Conservation (phyloP, 139 green algal species). For the Haematococcus sp. region DNA sequence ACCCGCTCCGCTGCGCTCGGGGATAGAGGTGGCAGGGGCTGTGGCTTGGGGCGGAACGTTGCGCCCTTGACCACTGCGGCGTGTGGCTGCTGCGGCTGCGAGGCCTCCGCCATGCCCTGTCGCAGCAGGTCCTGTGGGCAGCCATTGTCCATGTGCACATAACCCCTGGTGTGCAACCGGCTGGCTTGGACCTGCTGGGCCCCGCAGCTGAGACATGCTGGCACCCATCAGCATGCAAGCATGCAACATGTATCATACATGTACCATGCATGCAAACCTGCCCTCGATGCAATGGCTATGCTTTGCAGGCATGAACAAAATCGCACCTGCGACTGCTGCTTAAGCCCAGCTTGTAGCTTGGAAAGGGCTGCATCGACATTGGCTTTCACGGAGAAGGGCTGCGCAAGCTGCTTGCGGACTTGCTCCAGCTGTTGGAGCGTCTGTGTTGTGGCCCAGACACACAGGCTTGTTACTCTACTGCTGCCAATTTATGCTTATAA, state of each 20-base stretch:
- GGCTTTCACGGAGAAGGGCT: conserved; percentile 28
- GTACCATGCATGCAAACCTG: neutral
- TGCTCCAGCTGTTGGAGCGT: conserved; percentile 38
- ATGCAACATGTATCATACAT: neutral
- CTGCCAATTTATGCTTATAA: no score
- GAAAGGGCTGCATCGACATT: conserved; percentile 27
- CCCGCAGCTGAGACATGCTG: neutral
- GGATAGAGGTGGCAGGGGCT: conserved; percentile 5
- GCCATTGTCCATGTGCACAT: neutral
- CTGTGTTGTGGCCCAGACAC: conserved; percentile 9
- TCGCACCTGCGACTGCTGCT: conserved; percentile 26
- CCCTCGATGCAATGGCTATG: no score
- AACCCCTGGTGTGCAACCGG: conserved; percentile 1
- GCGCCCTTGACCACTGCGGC: no score
- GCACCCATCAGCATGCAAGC: neutral
- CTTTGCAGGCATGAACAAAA: no score
- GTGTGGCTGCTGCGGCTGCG: neutral
- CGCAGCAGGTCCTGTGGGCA: conserved; percentile 5
- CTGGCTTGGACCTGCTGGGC: neutral
- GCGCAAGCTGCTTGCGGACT: conserved; percentile 33
- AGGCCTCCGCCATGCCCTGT: no score
- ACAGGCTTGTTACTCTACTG: neutral
- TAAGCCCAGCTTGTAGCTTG: conserved; percentile 36
- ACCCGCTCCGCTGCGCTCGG: conserved; percentile 1
- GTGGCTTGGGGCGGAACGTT: neutral